phyloP scores from a whole-genome alignment of 2,329 filamentous ascomycete species.

The Exophiala alcalophila region DNA sequence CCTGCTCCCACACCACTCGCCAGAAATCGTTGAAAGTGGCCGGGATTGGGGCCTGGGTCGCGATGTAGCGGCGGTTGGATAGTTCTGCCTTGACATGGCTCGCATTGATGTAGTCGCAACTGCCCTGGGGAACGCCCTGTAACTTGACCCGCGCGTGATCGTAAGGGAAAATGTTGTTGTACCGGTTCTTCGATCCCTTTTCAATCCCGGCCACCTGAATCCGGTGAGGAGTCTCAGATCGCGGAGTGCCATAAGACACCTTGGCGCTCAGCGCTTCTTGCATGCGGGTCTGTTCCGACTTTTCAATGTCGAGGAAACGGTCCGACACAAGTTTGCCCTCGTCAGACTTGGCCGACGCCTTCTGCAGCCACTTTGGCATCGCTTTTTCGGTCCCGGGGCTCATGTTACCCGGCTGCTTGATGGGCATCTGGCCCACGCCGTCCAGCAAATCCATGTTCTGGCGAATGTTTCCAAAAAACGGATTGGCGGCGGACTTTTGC shows the following conservation, averaged over 20 bases:
- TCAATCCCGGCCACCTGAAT: slow-evolving; percentile 88
- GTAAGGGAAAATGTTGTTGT: slow-evolving; percentile 96
- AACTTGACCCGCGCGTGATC: slow-evolving; percentile 87
- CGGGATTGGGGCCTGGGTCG: slow-evolving; percentile 88
- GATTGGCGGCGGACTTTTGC: slow-evolving; percentile 67
- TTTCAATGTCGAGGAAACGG: slow-evolving; percentile 79
- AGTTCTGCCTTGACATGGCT: slow-evolving; percentile 76
- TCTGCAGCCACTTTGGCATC: slow-evolving; percentile 74
- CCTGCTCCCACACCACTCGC: slow-evolving; percentile 96
- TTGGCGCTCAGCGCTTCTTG: slow-evolving; percentile 68
- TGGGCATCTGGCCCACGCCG: slow-evolving; percentile 76
- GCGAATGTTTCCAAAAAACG: slow-evolving; percentile 93
- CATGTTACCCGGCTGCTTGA: slow-evolving; percentile 58
- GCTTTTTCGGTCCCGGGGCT: slow-evolving; percentile 47
- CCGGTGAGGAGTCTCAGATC: slow-evolving; percentile 39
- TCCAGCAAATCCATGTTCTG: slow-evolving; percentile 95
- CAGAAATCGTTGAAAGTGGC: slow-evolving; percentile 96
- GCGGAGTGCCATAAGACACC: slow-evolving; percentile 54
- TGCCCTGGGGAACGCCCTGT: slow-evolving; percentile 61
- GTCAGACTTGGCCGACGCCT: slow-evolving; percentile 64
- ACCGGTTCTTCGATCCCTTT: slow-evolving; percentile 91
- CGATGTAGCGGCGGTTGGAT: slow-evolving; percentile 91
- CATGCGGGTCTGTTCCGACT: slow-evolving; percentile 88
- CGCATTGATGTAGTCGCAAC: slow-evolving; percentile 94
- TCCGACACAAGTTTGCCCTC: slow-evolving; percentile 78